Base-by-base conservation (phyloP, 148 eudicot species). In the Polygonum maritimum region DNA sequence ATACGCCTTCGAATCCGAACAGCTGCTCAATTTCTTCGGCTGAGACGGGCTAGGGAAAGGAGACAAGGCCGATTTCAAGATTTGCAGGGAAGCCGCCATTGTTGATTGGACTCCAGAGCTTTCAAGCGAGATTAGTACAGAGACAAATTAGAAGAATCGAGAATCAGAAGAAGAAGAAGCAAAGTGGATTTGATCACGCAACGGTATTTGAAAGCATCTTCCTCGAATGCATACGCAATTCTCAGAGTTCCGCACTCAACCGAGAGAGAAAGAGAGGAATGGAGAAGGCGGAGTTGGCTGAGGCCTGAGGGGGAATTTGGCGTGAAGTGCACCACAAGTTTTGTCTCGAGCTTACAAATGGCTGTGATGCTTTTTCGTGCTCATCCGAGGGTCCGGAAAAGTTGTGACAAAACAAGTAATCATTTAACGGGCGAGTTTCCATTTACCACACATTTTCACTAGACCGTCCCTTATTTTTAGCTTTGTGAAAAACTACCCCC, bases 31-130 rank as follows among this genome's bases (percentile, higher is more conserved):
- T 52, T 81, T 79, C 21, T 70, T 82, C 21, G 73, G 74, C 60
- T 62, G 83, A 13, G 84, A 16, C 26, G 78, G 81, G 13, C 63
- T 73, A 2, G 81, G 77, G 48, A 84, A 79, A 7, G 84, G 80
- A 54, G 82, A 79, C 31, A 80, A 67, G 69, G 75, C 69, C 7
- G 90, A 77, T 72, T 83, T 89, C 69, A 88, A 44, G 79, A 86
- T 69, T 69, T 86, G 90, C 26, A 88, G 58, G 36, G 89, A 87
- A 71, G 38, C 45, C 10, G 84, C 88, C 91, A 92, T 92, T 70
- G 31, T 60, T 35, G 38, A 67, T 67, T 33, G 15, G 38, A 67
- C 71, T 67, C 71, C 71, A 67, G 10, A 67, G 44, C 71, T 67
- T 67, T 41, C 9, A 67, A 67, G 71, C 44, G 45, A 67, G 45